Conservation (phyloP, 768 basidiomycete genomes). For the Boletus rubropictus region DNA sequence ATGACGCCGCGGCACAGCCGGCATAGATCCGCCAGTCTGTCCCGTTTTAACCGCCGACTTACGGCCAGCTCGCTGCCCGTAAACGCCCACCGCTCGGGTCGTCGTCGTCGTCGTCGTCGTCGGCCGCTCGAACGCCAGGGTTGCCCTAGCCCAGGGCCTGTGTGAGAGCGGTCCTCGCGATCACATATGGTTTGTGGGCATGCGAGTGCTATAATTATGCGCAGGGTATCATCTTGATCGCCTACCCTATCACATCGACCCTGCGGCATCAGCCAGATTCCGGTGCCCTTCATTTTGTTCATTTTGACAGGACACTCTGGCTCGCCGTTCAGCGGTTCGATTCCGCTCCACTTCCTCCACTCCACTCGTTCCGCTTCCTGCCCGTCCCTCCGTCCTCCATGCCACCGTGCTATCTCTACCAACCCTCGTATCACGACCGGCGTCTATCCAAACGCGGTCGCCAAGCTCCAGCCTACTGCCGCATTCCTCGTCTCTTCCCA, state of each 20-base stretch:
- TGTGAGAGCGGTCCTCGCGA: conserved; percentile 16
- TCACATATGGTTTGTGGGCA: conserved; percentile 15
- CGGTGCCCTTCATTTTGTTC: conserved; percentile 25
- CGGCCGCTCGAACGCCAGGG: neutral
- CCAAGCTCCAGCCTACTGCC: conserved; percentile 22
- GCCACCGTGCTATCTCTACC: neutral
- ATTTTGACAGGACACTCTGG: conserved; percentile 1
- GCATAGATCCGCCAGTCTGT: conserved; percentile 13
- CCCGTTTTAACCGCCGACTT: conserved; percentile 31
- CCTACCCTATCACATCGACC: conserved; percentile 35
- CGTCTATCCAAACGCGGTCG: conserved; percentile 14
- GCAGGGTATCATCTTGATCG: conserved; percentile 31
- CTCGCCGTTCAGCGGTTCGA: too few species aligned
- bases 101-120: too few species aligned
- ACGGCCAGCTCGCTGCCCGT: conserved; percentile 16
- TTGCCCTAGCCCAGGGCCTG: conserved; percentile 24
- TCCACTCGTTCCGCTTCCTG: neutral
- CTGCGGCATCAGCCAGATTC: conserved; percentile 31
- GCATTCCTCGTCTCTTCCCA: conserved; percentile 13
- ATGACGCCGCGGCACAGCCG: conserved; percentile 28
- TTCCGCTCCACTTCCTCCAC: conserved; percentile 6
- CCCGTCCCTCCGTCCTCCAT: neutral
- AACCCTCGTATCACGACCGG: conserved; percentile 2
- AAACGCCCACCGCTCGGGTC: too few species aligned
- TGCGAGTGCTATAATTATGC: conserved; percentile 14